phyloP scores from a whole-genome alignment of 2,329 filamentous ascomycete genomes.

The Phyllosticta ampelicida region DNA sequence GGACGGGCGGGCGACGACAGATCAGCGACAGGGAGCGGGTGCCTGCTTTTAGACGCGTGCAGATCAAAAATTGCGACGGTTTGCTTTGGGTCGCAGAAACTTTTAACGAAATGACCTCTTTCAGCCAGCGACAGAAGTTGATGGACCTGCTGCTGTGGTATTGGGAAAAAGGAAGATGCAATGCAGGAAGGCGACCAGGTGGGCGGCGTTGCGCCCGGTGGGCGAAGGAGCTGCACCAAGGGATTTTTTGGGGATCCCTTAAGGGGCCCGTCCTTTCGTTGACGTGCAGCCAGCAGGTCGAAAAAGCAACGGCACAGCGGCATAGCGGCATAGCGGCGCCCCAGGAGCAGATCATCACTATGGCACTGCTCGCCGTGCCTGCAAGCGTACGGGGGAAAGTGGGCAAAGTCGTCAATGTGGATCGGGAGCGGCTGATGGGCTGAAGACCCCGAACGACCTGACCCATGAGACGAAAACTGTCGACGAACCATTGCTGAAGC shows the following conservation, averaged over 20 bases:
- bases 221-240: not conserved
- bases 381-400: not conserved
- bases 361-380: not conserved
- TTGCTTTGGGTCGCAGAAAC: not conserved
- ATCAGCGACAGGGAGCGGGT: not conserved
- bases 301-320: not conserved
- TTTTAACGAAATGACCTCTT: not conserved
- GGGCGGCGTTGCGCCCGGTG: not conserved
- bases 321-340: not conserved
- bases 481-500: not conserved
- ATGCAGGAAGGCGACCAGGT: not conserved
- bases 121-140: not conserved
- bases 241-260: too few species aligned
- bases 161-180: not conserved
- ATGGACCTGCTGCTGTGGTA: not conserved
- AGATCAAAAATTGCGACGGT: not conserved
- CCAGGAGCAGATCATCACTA: not conserved
- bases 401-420: not conserved
- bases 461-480: not conserved
- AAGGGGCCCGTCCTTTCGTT: not conserved
- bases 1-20: not conserved
- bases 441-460: not conserved
- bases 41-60: not conserved
- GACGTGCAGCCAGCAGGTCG: not conserved
- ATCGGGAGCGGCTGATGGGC: not conserved